These are phyloP conservation scores for Pezicula radicicola DNA, from an alignment of 2,329 filamentous ascomycete genomes.

Conservation along the genomic window DNA sequence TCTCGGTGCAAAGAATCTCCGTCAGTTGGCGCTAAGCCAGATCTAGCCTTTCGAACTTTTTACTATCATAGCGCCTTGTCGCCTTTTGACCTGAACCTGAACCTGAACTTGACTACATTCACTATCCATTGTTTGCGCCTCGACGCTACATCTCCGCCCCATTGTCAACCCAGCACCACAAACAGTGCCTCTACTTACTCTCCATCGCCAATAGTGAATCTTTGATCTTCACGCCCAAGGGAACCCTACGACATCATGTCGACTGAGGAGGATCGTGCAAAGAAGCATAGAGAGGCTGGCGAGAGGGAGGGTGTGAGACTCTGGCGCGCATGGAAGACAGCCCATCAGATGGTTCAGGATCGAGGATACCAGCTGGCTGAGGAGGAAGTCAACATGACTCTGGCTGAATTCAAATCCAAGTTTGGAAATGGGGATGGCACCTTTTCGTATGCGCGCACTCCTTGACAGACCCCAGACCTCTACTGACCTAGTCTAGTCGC, in stretches of 20 bases:
- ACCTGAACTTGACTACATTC: background rate
- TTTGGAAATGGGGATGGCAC: conserved; percentile 72
- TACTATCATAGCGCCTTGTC: background rate
- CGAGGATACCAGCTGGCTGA: conserved; percentile 90
- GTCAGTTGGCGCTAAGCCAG: too few relatives aligned
- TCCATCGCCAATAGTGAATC: background rate
- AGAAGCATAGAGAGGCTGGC: conserved; percentile 29
- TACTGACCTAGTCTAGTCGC: conserved; percentile 52
- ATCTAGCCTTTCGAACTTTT: background rate
- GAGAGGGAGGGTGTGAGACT: conserved; percentile 57
- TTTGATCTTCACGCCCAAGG: too few relatives aligned
- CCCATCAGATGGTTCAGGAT: conserved; percentile 92
- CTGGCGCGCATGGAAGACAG: conserved; percentile 92
- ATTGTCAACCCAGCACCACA: background rate
- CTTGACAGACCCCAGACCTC: background rate
- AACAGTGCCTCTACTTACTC: background rate
- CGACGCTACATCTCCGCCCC: too few relatives aligned
- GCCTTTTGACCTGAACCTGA: too few relatives aligned
- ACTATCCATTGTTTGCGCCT: background rate
- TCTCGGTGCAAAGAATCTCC: too few relatives aligned
- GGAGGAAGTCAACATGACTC: conserved; percentile 81
- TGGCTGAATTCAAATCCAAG: conserved; percentile 74
- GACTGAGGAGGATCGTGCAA: conserved; percentile 24
- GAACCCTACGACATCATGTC: conserved; percentile 16
- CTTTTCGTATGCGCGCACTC: conserved; percentile 60